Base-by-base conservation (phyloP, 108 stramenopile genomes). In the Skeletonema costatum region DNA sequence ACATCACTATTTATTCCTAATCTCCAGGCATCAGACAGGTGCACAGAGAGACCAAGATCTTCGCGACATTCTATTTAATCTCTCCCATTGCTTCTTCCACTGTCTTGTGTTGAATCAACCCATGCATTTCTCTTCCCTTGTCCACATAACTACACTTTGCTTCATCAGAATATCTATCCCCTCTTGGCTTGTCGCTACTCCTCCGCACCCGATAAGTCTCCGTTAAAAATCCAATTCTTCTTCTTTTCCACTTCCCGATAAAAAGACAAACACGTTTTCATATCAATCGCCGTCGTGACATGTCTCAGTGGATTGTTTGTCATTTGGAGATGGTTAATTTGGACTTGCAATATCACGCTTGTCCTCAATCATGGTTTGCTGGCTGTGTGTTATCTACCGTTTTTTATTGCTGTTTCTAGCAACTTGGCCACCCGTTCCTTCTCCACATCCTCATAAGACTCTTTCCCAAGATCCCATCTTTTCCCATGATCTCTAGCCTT, bases 401-500 rank as follows among this genome's bases (percentile, higher is more conserved):
- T 14, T 68, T 16, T 29, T 74, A 36, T n/a, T n/a, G 44, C 14
- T 44, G 42, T 13, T 44, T 14, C 56, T 64, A n/a, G 56, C 50
- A 69, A 60, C 9, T 77, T 76, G n/a, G 60, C 66, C 73, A 68
- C 58, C 70, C 73, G 42, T 32, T 74, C 71, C 62, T 70, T 80
- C 53, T 75, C 66, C 12, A 92, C 88, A 42, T 91, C 93, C 39
- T 85, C 62, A 77, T 91, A 93, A 66, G 90, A 44, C 88, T 85
- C 70, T 89, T 88, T 68, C 85, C 78, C n/a, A n/a, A 59, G 86
- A 87, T 35, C 92, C 91, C 17, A 87, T 83, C 73, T 89, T 89
- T 70, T 96, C n/a, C 95, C 88, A 93, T 93, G n/a, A 58, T 93
- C 95, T 7, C 95, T 88, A 19, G 88, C 91, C 74, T 92, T 93